A percentile compares a stretch with the other conserved stretches of the same genome.
Conservation (phyloP, 768 basidiomycete genomes). For the Macrolepiota fuliginosa region DNA sequence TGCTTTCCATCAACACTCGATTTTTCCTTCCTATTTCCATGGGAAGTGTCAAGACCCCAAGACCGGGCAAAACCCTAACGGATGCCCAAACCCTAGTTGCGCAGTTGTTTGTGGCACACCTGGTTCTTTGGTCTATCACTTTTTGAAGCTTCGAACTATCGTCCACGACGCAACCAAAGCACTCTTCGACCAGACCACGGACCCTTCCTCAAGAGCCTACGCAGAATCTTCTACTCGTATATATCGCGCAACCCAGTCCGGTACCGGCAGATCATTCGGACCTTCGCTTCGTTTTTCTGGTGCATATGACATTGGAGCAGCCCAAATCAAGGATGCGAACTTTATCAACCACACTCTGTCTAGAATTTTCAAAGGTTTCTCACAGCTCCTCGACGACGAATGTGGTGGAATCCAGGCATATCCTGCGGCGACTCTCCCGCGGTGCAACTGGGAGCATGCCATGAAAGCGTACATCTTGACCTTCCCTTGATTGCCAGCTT, state of each 20-base stretch:
- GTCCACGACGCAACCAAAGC: slow-evolving; percentile 42
- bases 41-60: slow-evolving; percentile 59
- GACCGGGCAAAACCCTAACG: slow-evolving; percentile 55
- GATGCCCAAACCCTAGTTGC: slow-evolving; percentile 80
- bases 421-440: slow-evolving; percentile 28
- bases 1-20: slow-evolving; percentile 44
- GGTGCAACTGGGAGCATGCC: slow-evolving; percentile 57
- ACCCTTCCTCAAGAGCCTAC: slow-evolving; percentile 1
- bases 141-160: slow-evolving; percentile 43
- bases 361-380: slow-evolving; percentile 31
- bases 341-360: slow-evolving; percentile 17
- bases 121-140: slow-evolving; percentile 77
- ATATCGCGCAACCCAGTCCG: neutral
- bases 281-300: slow-evolving; percentile 1
- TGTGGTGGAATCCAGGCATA: slow-evolving; percentile 44
- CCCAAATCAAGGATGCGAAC: slow-evolving; percentile 5
- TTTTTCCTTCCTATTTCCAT: slow-evolving; percentile 72
- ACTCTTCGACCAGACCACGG: slow-evolving; percentile 28
- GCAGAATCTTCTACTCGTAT: slow-evolving; percentile 12
- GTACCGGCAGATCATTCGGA: neutral
- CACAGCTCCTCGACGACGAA: slow-evolving; percentile 20
- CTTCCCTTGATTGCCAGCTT: slow-evolving; percentile 45
- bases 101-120: slow-evolving; percentile 79
- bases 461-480: slow-evolving; percentile 64
- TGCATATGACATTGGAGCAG: neutral